Conservation (phyloP, 2,329 filamentous ascomycete species). For the Exophiala spinifera region DNA sequence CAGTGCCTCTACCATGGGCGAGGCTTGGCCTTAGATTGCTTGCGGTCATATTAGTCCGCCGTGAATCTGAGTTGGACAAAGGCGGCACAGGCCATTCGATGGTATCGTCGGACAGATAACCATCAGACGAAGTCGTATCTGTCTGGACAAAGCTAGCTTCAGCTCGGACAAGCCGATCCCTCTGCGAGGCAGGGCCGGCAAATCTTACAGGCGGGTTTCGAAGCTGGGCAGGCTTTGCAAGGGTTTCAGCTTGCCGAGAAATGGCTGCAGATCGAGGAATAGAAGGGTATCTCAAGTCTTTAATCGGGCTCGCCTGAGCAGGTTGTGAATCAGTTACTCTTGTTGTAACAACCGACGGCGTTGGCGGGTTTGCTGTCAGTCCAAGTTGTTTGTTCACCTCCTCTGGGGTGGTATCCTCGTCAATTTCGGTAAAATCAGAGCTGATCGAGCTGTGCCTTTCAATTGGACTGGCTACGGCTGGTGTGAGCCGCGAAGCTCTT, state of each 20-base stretch:
- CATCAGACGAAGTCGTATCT: conserved; percentile 23
- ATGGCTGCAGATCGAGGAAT: conserved; percentile 26
- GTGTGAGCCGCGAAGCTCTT: conserved; percentile 2
- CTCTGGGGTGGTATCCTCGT: conserved; percentile 24
- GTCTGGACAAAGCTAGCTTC: conserved; percentile 19
- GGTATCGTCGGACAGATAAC: conserved; percentile 21
- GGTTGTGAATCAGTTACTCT: conserved; percentile 30
- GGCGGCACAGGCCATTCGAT: conserved; percentile 23
- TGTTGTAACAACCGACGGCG: conserved; percentile 19
- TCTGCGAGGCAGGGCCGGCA: conserved; percentile 1
- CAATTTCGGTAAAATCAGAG: conserved; percentile 33
- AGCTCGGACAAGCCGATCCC: conserved; percentile 14
- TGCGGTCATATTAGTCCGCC: not conserved
- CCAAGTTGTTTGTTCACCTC: conserved; percentile 21
- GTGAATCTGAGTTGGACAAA: conserved; percentile 3
- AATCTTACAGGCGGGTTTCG: conserved; percentile 24
- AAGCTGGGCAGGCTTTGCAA: conserved; percentile 35
- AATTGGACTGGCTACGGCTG: not conserved
- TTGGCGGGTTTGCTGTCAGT: conserved; percentile 24
- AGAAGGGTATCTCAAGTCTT: conserved; percentile 28
- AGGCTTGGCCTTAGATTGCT: not conserved
- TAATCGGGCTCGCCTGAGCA: conserved; percentile 20
- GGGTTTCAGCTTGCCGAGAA: conserved; percentile 32
- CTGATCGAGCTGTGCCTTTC: conserved; percentile 20
- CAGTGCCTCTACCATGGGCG: conserved; percentile 8